These are phyloP conservation scores for Cladosporium austrohemisphaericum DNA, from an alignment of 2,329 filamentous ascomycete genomes.

Conservation along the genomic window DNA sequence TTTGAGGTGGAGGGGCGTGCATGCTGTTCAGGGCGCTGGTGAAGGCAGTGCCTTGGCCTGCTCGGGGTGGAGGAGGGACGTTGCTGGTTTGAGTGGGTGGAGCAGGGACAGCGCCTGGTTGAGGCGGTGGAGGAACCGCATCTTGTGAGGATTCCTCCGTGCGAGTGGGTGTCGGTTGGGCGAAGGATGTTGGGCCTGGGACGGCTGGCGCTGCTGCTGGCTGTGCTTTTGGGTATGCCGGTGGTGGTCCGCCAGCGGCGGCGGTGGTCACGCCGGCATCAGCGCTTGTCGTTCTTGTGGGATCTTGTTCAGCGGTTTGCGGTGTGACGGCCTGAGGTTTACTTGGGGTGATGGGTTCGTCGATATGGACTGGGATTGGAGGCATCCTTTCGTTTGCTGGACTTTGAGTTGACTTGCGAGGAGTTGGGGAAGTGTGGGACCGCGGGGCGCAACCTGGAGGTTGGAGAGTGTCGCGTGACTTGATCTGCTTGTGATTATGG, in stretches of 20 bases:
- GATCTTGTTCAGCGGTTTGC: slow-evolving; percentile 30
- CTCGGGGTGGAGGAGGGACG: slow-evolving; percentile 14
- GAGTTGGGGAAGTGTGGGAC: too few relatives aligned
- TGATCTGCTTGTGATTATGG: neutral
- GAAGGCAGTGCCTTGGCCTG: slow-evolving; percentile 4
- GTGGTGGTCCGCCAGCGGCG: slow-evolving; percentile 20
- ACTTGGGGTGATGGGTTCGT: slow-evolving; percentile 43
- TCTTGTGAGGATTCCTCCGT: slow-evolving; percentile 20
- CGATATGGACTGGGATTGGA: slow-evolving; percentile 45
- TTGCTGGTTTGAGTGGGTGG: slow-evolving; percentile 29
- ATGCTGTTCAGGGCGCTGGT: slow-evolving; percentile 19
- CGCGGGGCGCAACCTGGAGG: too few relatives aligned
- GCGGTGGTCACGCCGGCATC: slow-evolving; percentile 22
- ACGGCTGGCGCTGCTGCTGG: slow-evolving; percentile 25
- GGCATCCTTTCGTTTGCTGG: slow-evolving; percentile 37
- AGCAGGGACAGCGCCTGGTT: slow-evolving; percentile 41
- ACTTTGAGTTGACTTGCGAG: too few relatives aligned
- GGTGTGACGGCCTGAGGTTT: slow-evolving; percentile 37
- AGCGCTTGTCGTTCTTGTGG: slow-evolving; percentile 30
- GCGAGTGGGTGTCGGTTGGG: slow-evolving; percentile 26
- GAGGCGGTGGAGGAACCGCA: slow-evolving; percentile 36
- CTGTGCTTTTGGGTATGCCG: slow-evolving; percentile 29
- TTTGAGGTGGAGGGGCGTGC: slow-evolving; percentile 34
- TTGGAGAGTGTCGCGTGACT: neutral
- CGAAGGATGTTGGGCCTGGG: slow-evolving; percentile 32